These are phyloP conservation scores for Tricholoma furcatifolium DNA, from an alignment of 768 basidiomycete genomes.

Conservation along the genomic window DNA sequence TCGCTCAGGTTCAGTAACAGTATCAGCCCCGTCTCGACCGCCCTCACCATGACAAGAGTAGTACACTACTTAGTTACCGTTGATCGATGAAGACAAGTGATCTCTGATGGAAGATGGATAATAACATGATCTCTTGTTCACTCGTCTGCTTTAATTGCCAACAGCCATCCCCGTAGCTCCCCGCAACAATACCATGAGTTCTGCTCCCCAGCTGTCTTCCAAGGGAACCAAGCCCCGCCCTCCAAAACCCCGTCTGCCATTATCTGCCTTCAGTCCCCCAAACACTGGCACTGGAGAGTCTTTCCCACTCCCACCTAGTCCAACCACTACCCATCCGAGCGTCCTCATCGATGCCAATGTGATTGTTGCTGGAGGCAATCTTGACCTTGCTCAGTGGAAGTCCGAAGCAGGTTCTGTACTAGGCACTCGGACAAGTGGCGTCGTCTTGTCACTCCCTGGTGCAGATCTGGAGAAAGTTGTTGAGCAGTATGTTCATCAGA, in stretches of 20 bases:
- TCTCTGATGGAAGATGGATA: slow-evolving; percentile 10
- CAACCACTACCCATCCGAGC: slow-evolving; percentile 62
- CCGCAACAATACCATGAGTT: slow-evolving; percentile 2
- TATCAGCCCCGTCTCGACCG: neutral
- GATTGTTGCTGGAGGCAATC: slow-evolving; percentile 36
- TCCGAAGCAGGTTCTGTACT: slow-evolving; percentile 46
- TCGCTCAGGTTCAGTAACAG: slow-evolving; percentile 13
- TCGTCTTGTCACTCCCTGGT: slow-evolving; percentile 54
- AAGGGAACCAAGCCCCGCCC: slow-evolving; percentile 50
- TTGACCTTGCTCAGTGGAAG: slow-evolving; percentile 50
- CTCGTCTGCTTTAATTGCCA: neutral
- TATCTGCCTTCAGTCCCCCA: slow-evolving; percentile 74
- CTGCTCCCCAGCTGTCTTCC: slow-evolving; percentile 30
- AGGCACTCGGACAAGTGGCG: slow-evolving; percentile 44
- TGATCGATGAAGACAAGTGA: neutral
- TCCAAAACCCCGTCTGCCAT: slow-evolving; percentile 66
- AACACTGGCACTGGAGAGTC: slow-evolving; percentile 64
- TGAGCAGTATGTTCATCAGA: slow-evolving; percentile 41
- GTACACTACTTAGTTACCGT: neutral
- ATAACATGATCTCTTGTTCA: neutral
- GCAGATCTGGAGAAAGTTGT: slow-evolving; percentile 42
- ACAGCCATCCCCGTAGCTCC: neutral
- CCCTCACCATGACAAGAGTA: neutral
- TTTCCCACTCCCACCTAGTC: slow-evolving; percentile 69
- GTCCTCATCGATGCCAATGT: slow-evolving; percentile 71